Evolutionary conservation across 805 yeast genomes (phyloP).

Genomic region (Hanseniaspora clermontiae): DNA sequence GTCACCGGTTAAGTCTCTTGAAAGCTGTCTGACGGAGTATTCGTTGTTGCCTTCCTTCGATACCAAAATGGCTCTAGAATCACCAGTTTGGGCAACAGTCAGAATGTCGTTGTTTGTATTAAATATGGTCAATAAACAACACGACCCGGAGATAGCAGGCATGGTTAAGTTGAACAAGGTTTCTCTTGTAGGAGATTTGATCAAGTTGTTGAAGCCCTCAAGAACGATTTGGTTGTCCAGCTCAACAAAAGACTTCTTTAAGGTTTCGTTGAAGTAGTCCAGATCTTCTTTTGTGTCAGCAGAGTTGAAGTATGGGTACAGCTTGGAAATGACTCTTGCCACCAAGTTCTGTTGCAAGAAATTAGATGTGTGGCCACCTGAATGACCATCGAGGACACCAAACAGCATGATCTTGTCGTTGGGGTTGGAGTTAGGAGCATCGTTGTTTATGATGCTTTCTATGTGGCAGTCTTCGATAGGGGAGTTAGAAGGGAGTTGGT

Average conservation of each 20-base stretch:
- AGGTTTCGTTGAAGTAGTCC: conserved; percentile 60
- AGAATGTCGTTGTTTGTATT: conserved; percentile 60
- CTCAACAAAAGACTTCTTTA: conserved; percentile 64
- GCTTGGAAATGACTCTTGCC: conserved; percentile 60
- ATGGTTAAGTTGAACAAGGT: conserved; percentile 48
- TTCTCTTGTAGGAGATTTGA: conserved; percentile 51
- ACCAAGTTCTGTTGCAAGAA: conserved; percentile 70
- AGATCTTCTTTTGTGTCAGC: conserved; percentile 24
- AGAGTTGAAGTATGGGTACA: conserved; percentile 38
- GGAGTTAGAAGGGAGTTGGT: conserved; percentile 80
- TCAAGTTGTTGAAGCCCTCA: conserved; percentile 54
- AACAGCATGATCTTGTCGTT: conserved; percentile 81
- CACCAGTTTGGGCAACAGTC: conserved; percentile 92
- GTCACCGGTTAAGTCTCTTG: conserved; percentile 89
- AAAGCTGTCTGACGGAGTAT: conserved; percentile 81
- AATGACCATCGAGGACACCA: conserved; percentile 94
- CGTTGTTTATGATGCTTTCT: conserved; percentile 55
- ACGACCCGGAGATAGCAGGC: conserved; percentile 93
- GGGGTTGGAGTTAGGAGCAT: conserved; percentile 37
- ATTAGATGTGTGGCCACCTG: conserved; percentile 89
- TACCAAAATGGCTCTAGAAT: conserved; percentile 68
- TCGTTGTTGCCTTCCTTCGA: conserved; percentile 19
- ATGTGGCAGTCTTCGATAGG: conserved; percentile 92
- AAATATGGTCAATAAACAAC: conserved; percentile 78
- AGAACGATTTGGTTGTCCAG: conserved; percentile 80